Percentiles rank a stretch among this genome's conserved stretches.
These are phyloP conservation scores for Skeletonema menzelii DNA, from an alignment of 108 stramenopile genomes.

Conservation along the genomic window DNA sequence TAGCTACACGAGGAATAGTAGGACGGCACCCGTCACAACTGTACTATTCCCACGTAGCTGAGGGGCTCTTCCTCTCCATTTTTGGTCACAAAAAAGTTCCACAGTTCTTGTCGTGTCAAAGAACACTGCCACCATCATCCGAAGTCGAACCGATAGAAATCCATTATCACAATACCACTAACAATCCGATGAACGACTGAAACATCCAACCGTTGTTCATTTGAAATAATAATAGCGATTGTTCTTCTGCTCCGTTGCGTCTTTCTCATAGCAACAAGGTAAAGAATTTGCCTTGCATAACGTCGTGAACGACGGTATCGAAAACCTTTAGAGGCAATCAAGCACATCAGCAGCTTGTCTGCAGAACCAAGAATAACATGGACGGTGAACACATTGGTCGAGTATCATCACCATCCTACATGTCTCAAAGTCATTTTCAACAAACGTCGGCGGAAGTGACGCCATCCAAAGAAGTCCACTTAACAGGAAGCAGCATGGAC, in stretches of 20 bases:
- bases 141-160: background rate
- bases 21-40: too few relatives aligned
- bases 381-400: background rate
- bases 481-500: background rate
- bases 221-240: constrained; percentile 2
- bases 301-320: background rate
- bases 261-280: background rate
- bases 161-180: background rate
- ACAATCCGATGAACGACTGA: background rate
- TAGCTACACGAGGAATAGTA: too few relatives aligned
- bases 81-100: background rate
- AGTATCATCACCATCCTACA: background rate
- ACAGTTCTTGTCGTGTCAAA: background rate
- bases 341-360: background rate
- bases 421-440: background rate
- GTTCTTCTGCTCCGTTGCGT: background rate
- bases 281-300: background rate
- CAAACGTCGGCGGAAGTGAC: background rate
- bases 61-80: background rate
- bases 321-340: background rate
- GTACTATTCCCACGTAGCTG: background rate
- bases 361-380: background rate
- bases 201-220: constrained; percentile 2
- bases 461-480: background rate
- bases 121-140: background rate